Percentiles rank a stretch among this genome's conserved stretches.
Evolutionary conservation across 495 filamentous ascomycete species (phyloP).

Genomic region (Penicillium ucsense): DNA sequence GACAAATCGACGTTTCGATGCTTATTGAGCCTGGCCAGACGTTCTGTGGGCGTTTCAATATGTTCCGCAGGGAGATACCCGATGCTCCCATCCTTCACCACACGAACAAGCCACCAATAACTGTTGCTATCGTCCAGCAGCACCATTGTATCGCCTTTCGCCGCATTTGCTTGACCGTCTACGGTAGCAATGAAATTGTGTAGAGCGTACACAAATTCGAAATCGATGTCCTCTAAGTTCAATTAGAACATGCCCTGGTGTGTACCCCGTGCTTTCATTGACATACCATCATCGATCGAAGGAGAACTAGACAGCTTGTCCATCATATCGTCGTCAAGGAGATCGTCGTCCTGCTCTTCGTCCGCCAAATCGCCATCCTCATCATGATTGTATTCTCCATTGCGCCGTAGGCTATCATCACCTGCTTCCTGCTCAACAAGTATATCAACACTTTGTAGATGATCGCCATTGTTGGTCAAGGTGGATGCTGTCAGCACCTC

Average conservation of each 20-base stretch:
- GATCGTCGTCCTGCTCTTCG: conserved; percentile 57
- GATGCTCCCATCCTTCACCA: conserved; percentile 95
- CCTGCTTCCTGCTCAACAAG: conserved; percentile 33
- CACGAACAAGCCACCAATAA: conserved; percentile 98
- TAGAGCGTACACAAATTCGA: conserved; percentile 97
- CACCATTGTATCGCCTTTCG: conserved; percentile 99
- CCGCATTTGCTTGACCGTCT: conserved; percentile 95
- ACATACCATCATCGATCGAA: conserved; percentile 97
- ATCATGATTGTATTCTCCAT: conserved; percentile 40
- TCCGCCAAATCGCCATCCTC: conserved; percentile 63
- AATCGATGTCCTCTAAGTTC: conserved; percentile 93
- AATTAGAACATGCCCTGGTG: conserved; percentile 44
- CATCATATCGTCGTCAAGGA: conserved; percentile 82
- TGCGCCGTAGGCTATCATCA: conserved; percentile 29
- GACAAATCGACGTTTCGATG: conserved; percentile 96
- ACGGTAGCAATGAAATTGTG: conserved; percentile 97
- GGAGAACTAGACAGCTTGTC: conserved; percentile 97
- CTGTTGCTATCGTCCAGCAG: conserved; percentile 98
- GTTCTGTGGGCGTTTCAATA: conserved; percentile 95
- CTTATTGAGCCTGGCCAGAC: conserved; percentile 89
- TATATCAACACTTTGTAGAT: conserved; percentile 36
- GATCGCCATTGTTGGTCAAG: conserved; percentile 35
- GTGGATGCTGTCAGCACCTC: conserved; percentile 48
- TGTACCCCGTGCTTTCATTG: background rate
- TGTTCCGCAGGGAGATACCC: conserved; percentile 96